Evolutionary conservation across 176 grass and related monocot species (phyloP).

Genomic region (Stipa capillata): DNA sequence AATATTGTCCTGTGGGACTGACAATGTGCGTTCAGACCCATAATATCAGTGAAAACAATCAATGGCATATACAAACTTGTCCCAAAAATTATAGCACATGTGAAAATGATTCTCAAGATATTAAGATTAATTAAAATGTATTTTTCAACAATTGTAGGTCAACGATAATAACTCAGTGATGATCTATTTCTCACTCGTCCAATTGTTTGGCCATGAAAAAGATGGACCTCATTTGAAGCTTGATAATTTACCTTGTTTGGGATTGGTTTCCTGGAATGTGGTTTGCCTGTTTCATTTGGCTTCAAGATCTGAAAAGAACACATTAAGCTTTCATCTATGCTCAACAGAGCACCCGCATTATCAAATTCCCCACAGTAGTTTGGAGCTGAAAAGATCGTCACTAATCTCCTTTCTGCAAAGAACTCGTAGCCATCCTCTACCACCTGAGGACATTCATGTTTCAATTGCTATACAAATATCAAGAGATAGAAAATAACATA

Average conservation of each 20-base stretch:
- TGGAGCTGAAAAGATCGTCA: constrained; percentile 70
- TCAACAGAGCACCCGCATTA: constrained; percentile 62
- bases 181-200: not conserved
- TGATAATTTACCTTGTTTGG: constrained; percentile 46
- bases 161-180: not conserved
- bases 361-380: constrained; percentile 71
- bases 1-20: not conserved
- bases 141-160: not conserved
- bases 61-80: not conserved
- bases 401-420: constrained; percentile 62
- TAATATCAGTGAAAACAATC: not conserved
- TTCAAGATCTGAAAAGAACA: too few relatives aligned
- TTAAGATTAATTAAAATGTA: not conserved
- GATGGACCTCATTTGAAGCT: not conserved
- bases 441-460: constrained; percentile 14
- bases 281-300: constrained; percentile 22
- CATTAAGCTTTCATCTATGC: too few relatives aligned
- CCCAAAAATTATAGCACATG: not conserved
- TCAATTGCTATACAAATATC: not conserved
- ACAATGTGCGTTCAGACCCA: not conserved
- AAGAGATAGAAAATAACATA: not conserved
- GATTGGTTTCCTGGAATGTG: constrained; percentile 32
- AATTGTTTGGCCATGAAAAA: not conserved
- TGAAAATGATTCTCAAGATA: not conserved
- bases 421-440: constrained; percentile 70